A percentile compares a stretch with the other conserved stretches of the same genome.
phyloP scores from a whole-genome alignment of 1,139 yeast species.

The Nadsonia starkeyi-henricii region DNA sequence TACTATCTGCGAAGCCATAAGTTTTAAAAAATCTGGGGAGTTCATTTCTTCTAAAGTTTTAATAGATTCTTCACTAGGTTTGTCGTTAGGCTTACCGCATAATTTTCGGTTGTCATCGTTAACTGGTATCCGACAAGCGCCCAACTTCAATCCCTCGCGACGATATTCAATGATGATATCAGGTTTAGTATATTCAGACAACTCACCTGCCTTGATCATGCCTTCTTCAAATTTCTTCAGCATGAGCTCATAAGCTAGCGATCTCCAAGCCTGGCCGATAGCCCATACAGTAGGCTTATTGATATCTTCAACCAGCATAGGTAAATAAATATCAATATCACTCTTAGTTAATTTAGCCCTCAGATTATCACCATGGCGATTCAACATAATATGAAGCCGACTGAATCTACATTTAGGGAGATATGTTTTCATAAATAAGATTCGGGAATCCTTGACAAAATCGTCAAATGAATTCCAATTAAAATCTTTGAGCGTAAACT shows the following conservation, averaged over 20 bases:
- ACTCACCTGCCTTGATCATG: too few species aligned
- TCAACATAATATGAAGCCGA: neutral
- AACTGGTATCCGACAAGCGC: too few species aligned
- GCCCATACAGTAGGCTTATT: neutral
- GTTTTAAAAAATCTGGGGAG: too few species aligned
- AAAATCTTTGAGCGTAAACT: neutral
- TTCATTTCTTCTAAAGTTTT: too few species aligned
- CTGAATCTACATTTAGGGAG: neutral
- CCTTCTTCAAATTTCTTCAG: neutral
- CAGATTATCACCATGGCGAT: neutral
- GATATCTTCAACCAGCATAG: neutral
- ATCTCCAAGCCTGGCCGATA: neutral
- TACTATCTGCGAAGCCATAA: too few species aligned
- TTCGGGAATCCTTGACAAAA: neutral
- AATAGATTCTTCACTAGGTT: too few species aligned
- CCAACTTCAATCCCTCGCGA: too few species aligned
- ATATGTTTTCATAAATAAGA: neutral
- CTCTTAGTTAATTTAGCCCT: neutral
- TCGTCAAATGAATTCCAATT: neutral
- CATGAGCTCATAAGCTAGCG: neutral
- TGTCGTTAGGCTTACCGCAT: too few species aligned
- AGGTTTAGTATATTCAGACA: too few species aligned
- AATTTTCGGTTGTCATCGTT: too few species aligned
- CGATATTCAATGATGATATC: too few species aligned
- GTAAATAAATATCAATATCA: neutral